Evolutionary conservation across 1,139 yeast genomes (phyloP), one percentile per base, ranked within the genome.

Genomic region (Lodderomyces metapsilosis): DNA sequence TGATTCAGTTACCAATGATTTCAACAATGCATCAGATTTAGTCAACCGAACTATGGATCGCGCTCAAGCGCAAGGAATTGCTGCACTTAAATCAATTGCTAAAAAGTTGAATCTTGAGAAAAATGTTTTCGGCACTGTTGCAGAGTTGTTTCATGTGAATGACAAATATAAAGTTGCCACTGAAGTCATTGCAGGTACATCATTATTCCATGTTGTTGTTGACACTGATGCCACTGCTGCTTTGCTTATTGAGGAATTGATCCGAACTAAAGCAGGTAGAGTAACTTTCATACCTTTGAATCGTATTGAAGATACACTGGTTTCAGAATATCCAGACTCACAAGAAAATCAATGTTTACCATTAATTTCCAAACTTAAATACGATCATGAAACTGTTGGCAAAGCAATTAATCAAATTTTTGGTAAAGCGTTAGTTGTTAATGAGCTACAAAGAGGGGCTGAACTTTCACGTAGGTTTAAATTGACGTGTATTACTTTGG

Each of bases 271-370:
- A 48, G 73, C 81, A 4, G 98, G 98, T 1, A 75, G 97, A 53
- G 91, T 87, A 0, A 88, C 98, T 0, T 89, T 92, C 54, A 82
- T 92, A 66, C 98, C 98, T 0, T 68, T 92, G 50, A 88, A 88
- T 57, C 72, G 95, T 50, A 57, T 91, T n/a, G 55, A 61, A 1
- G 53, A 54, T 17, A 43, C 45, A 5, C 28, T n/a, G 27, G 56
- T 66, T 4, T 17, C 16, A 11, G 58, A 57, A 2, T 80, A 78
- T 52, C 92, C 92, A 0, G 81, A 76, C 34, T 62, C 76, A 3
- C 66, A 62, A 33, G 80, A 77, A 25, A 45, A 73, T 60, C 65
- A 76, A 63, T 81, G 80, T 50, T 83, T 89, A 31, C 96, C 97
- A 0, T 68, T 91, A 46, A 77, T 88, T 34, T 78, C 80, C 48